Evolutionary conservation across 192 early-diverging fungal genomes (phyloP).

Genomic region (Mortierella antarctica): DNA sequence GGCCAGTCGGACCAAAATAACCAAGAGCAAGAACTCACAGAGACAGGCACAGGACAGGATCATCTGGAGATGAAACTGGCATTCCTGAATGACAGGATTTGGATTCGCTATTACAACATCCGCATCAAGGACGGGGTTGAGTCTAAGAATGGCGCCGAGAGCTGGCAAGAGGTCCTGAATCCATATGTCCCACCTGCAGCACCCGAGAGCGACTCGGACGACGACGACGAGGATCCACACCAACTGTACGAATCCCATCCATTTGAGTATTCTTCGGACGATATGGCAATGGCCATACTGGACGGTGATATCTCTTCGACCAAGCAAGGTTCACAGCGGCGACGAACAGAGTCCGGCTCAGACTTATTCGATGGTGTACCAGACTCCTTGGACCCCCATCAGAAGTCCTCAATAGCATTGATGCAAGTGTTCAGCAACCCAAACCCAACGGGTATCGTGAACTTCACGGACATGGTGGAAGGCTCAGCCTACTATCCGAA

Average conservation of each 20-base stretch:
- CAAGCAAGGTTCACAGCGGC: neutral
- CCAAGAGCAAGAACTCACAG: neutral
- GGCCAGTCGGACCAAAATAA: neutral
- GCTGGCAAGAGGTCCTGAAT: slow-evolving; percentile 31
- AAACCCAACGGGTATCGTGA: slow-evolving; percentile 7
- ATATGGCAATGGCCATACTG: neutral
- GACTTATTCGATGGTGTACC: neutral
- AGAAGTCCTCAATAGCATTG: slow-evolving; percentile 15
- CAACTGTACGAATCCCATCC: neutral
- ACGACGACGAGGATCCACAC: neutral
- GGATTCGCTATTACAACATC: slow-evolving; percentile 46
- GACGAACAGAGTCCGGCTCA: neutral
- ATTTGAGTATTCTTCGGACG: slow-evolving; percentile 8
- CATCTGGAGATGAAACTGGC: slow-evolving; percentile 42
- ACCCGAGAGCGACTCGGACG: slow-evolving; percentile 4
- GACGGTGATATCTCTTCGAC: neutral
- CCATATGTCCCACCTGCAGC: slow-evolving; percentile 8
- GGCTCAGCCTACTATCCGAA: slow-evolving; percentile 7
- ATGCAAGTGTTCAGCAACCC: slow-evolving; percentile 43
- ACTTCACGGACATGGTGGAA: neutral
- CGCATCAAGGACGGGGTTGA: slow-evolving; percentile 40
- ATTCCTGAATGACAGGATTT: slow-evolving; percentile 21
- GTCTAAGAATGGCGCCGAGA: slow-evolving; percentile 40
- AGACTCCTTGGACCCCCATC: slow-evolving; percentile 25
- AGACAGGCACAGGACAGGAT: slow-evolving; percentile 20